These are phyloP conservation scores for Mortierella sp. DNA, from an alignment of 371 early-diverging fungal species.

Conservation along the genomic window DNA sequence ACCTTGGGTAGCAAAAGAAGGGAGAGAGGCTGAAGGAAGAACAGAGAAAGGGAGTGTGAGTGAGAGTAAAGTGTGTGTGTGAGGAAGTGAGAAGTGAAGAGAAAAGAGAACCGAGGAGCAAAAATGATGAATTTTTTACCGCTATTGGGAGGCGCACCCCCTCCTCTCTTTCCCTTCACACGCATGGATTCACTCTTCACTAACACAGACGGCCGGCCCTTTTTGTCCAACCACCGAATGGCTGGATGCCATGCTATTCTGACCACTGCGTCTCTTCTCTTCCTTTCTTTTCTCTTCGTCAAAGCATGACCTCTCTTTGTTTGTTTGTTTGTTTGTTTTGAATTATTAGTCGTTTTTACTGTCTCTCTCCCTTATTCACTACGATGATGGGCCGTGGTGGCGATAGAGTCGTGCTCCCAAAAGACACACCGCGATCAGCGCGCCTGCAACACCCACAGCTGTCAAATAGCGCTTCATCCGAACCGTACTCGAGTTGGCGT, in stretches of 20 bases:
- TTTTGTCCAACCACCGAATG: conserved; percentile 2
- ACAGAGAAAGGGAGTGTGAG: not conserved
- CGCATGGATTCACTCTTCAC: not conserved
- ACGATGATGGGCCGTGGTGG: conserved; percentile 27
- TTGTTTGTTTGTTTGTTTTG: not conserved
- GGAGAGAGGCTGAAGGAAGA: no score
- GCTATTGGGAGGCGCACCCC: no score
- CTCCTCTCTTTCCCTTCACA: not conserved
- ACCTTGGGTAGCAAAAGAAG: no score
- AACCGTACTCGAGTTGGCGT: conserved; percentile 40
- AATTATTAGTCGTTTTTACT: not conserved
- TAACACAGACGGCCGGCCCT: not conserved
- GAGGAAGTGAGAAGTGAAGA: not conserved
- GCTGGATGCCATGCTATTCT: not conserved
- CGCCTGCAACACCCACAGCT: conserved; percentile 50
- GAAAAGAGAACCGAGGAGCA: not conserved
- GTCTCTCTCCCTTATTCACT: not conserved
- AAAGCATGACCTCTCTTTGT: not conserved
- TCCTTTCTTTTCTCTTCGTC: not conserved
- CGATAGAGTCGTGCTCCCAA: conserved; percentile 44
- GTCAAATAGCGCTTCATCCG: conserved; percentile 46
- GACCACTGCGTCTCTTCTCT: not conserved
- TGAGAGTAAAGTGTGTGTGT: not conserved
- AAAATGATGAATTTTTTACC: not conserved
- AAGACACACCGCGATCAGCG: conserved; percentile 45